Evolutionary conservation across 352 stramenopile species (phyloP).

Genomic region (Pythium dissimile): DNA sequence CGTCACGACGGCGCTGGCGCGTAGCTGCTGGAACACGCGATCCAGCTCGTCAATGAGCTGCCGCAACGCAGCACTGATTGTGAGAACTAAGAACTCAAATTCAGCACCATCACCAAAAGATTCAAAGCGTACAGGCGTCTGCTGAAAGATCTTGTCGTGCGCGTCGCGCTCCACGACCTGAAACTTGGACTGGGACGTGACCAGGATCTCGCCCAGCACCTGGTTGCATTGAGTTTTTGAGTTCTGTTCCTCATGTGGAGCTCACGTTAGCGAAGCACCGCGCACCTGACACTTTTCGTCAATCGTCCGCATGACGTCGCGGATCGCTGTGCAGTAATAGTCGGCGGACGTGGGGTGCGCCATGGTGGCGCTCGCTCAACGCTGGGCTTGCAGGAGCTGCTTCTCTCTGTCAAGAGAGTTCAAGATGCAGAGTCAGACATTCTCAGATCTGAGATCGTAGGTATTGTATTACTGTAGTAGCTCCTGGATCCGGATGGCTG

Average conservation of each 20-base stretch:
- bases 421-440: slow-evolving; percentile 10
- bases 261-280: too few species aligned
- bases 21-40: slow-evolving; percentile 65
- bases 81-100: too few species aligned
- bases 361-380: neutral
- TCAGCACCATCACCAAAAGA: too few species aligned
- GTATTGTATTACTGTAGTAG: too few species aligned
- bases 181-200: slow-evolving; percentile 58
- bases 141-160: slow-evolving; percentile 53
- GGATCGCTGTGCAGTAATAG: slow-evolving; percentile 50
- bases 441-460: slow-evolving; percentile 4
- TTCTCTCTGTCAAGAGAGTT: neutral
- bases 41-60: slow-evolving; percentile 79
- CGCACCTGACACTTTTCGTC: slow-evolving; percentile 66
- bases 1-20: slow-evolving; percentile 39
- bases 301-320: slow-evolving; percentile 64
- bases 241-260: too few species aligned
- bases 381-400: neutral
- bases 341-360: slow-evolving; percentile 16
- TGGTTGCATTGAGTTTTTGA: slow-evolving; percentile 4
- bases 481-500: too few species aligned
- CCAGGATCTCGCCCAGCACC: slow-evolving; percentile 64
- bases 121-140: slow-evolving; percentile 60
- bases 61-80: too few species aligned
- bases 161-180: slow-evolving; percentile 33